Evolutionary conservation across 306 rosid genomes (phyloP), one percentile per base, ranked within the genome.

Genomic region (Cucurbita ficifolia): DNA sequence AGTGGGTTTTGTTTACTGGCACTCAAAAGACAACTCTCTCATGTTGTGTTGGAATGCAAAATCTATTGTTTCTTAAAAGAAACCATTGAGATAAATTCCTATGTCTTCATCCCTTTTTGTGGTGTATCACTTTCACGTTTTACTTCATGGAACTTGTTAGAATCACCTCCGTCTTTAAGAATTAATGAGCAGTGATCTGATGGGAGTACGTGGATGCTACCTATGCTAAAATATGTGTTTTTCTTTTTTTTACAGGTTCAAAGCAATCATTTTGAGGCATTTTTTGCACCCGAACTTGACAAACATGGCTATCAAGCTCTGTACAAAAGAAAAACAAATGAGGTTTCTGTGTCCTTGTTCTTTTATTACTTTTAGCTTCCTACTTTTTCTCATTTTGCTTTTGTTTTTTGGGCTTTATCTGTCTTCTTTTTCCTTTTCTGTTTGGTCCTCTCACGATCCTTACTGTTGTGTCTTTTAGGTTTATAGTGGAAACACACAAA

Each of bases 221-320:
- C 4, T 13, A 21, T 67, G 13, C 40, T 67, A 45, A 45, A 43
- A 42, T 45, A 50, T 51, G 5, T 29, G 2, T 2, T 46, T 11
- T 14, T 12, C 7, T 22, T 29, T 50, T 9, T 71, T 21, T 21
- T 46, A 60, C 90, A 90, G 99, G 99, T 94, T 81, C 99, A 91
- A 86, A 87, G 85, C 10, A 90, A 90, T 84, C 99, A 94, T 82
- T 94, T 84, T 49, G 96, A 94, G 0, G 95, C 91, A 36, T 90
- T 86, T 82, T 94, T 90, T 78, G 75, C 96, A 22, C 96, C 97
- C 24, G 97, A 94, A 81, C 86, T 94, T 63, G 97, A 87, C 79
- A 91, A 94, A 73, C 99, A 90, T 79, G 99, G 99, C 38, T 94
- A 91, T 75, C 79, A 86, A 78, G 96, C 97, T 29, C 81, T 89